Percentiles rank a stretch among this genome's conserved stretches.
Evolutionary conservation across 495 filamentous ascomycete species (phyloP).

Genomic region (Alectoria sarmentosa): DNA sequence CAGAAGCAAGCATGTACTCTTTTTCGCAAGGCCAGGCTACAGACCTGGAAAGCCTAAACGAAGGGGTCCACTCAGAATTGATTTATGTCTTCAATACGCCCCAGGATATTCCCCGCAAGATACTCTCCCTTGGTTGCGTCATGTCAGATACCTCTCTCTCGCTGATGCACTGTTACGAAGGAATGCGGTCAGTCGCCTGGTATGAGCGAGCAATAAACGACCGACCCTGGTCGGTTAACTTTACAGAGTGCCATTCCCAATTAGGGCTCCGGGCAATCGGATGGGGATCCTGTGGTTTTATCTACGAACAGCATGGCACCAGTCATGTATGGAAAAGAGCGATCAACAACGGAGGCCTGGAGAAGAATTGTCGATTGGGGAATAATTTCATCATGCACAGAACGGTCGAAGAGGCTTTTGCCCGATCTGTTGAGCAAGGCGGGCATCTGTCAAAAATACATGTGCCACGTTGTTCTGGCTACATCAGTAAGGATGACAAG

Average conservation of each 20-base stretch:
- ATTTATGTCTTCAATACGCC: not conserved
- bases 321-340: constrained; percentile 13
- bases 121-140: not conserved
- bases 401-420: constrained; percentile 5
- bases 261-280: not conserved
- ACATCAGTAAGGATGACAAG: constrained; percentile 4
- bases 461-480: constrained; percentile 6
- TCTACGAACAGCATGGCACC: constrained; percentile 8
- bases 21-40: not conserved
- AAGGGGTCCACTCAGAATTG: not conserved
- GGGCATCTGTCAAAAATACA: not conserved
- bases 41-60: not conserved
- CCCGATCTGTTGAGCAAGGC: not conserved
- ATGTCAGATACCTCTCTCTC: not conserved
- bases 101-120: not conserved
- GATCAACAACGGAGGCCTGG: constrained; percentile 6
- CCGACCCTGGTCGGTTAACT: not conserved
- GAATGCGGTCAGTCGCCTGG: not conserved
- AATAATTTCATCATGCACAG: constrained; percentile 8
- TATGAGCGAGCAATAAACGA: not conserved
- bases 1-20: not conserved
- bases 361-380: not conserved
- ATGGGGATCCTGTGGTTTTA: not conserved
- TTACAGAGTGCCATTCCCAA: not conserved
- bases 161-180: not conserved